phyloP scores from a whole-genome alignment of 2,329 filamentous ascomycete genomes.

The Neospermospora avenae region DNA sequence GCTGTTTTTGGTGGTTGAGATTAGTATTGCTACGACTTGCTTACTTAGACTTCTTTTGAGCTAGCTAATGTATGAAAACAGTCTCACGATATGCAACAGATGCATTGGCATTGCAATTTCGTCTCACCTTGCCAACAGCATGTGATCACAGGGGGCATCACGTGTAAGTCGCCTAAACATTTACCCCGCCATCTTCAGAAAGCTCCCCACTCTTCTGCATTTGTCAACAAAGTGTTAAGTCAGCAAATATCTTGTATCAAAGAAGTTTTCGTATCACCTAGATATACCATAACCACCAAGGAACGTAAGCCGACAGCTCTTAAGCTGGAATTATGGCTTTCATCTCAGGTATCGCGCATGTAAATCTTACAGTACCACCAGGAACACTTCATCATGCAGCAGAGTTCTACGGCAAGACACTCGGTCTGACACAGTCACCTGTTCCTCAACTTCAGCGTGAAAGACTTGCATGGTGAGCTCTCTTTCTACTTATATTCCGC shows the following conservation, averaged over 20 bases:
- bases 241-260: background rate
- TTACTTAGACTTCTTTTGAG: background rate
- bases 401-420: conserved; percentile 53
- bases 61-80: background rate
- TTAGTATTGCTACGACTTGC: background rate
- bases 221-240: background rate
- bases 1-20: background rate
- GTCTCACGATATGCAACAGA: too few relatives aligned
- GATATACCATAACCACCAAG: background rate
- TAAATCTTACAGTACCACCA: conserved; percentile 55
- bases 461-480: conserved; percentile 51
- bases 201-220: background rate
- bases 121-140: too few relatives aligned
- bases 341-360: conserved; percentile 53
- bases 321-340: conserved; percentile 9
- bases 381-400: conserved; percentile 49
- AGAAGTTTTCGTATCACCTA: background rate
- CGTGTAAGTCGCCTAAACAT: background rate
- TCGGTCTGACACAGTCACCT: conserved; percentile 49
- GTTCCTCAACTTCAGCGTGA: conserved; percentile 52
- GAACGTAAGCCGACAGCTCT: too few relatives aligned
- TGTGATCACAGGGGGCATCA: background rate
- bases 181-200: conserved; percentile 1
- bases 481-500: background rate
- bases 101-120: too few relatives aligned